Conservation (phyloP, 2,329 filamentous ascomycete species). For the Ploettnerulaceae sp. region DNA sequence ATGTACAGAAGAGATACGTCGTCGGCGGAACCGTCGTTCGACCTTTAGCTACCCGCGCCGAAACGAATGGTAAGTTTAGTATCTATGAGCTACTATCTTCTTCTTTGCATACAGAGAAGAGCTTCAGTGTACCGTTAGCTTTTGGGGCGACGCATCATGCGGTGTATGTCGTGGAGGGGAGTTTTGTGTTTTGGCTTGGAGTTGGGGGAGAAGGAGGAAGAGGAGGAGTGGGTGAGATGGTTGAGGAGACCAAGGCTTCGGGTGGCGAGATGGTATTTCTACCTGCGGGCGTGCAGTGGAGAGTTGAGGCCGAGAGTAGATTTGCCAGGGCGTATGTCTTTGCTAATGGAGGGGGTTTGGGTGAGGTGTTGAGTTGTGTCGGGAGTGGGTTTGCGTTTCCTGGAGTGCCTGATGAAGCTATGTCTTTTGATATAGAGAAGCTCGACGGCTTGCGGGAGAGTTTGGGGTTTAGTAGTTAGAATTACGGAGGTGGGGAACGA, state of each 20-base stretch:
- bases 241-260: conserved; percentile 33
- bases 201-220: no score
- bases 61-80: conserved; percentile 46
- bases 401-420: conserved; percentile 16
- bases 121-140: conserved; percentile 37
- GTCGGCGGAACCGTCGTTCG: conserved; percentile 42
- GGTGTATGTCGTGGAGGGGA: conserved; percentile 45
- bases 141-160: conserved; percentile 49
- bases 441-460: conserved; percentile 11
- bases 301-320: conserved; percentile 15
- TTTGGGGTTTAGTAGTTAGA: conserved; percentile 20
- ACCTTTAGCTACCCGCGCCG: conserved; percentile 45
- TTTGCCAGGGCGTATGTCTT: conserved; percentile 28
- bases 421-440: conserved; percentile 10
- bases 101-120: conserved; percentile 34
- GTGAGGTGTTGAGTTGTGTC: conserved; percentile 19
- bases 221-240: no score
- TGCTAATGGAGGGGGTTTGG: conserved; percentile 29
- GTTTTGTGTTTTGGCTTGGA: conserved; percentile 42
- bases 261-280: conserved; percentile 27
- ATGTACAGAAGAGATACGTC: conserved; percentile 31
- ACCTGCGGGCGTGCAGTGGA: conserved; percentile 23
- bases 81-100: conserved; percentile 49
- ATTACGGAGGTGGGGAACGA: no score
- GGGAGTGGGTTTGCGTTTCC: conserved; percentile 17